Percentiles rank a stretch among this genome's conserved stretches.
Evolutionary conservation across 441 rosid species (phyloP).

Genomic region (Pelargonium myrrhifolium): DNA sequence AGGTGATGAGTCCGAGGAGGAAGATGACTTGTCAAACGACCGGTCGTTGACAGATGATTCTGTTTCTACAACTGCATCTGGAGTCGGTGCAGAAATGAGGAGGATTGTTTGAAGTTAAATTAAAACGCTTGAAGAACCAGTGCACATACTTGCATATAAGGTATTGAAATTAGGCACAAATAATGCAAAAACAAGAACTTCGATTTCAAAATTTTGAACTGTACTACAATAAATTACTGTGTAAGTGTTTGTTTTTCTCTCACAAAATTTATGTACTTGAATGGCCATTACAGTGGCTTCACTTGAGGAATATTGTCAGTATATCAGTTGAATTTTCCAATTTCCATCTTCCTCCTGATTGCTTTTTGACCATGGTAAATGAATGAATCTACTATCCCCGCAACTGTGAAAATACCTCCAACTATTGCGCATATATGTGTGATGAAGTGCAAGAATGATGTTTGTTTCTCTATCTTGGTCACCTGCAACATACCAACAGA

Average conservation of each 20-base stretch:
- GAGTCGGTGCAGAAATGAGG: background rate
- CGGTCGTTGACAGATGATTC: conserved; percentile 48
- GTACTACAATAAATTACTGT: background rate
- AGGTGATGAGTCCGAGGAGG: conserved; percentile 28
- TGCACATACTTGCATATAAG: no score
- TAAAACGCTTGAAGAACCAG: no score
- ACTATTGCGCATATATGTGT: conserved; percentile 37
- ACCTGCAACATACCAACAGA: conserved; percentile 29
- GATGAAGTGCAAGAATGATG: conserved; percentile 36
- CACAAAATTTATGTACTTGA: background rate
- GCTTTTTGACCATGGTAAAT: conserved; percentile 34
- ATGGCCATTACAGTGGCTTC: background rate
- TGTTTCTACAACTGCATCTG: conserved; percentile 25
- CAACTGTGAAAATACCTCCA: conserved; percentile 41
- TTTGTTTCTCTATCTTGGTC: conserved; percentile 34
- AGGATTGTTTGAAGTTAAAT: no score
- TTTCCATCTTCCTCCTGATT: conserved; percentile 33
- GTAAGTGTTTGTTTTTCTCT: background rate
- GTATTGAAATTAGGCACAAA: no score
- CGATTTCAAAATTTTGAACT: background rate
- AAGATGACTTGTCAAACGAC: conserved; percentile 33
- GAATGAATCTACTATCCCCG: conserved; percentile 40
- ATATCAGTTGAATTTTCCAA: conserved; percentile 34
- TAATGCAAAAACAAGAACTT: background rate
- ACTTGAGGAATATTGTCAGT: background rate